Conservation (phyloP, 345 rosid species). For the Geranium brycei region DNA sequence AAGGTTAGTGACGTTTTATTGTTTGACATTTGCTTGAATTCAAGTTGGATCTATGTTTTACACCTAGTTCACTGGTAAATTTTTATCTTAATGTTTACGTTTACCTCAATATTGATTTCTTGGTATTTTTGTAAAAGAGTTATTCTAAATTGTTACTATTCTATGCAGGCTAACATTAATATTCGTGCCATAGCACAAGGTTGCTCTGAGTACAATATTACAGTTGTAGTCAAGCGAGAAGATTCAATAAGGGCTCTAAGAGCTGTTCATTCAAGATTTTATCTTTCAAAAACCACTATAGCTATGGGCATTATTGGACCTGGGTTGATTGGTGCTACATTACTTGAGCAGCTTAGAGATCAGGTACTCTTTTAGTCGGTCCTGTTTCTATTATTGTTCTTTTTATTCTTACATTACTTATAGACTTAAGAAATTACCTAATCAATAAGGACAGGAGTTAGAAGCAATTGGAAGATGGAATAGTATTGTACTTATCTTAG, state of each 20-base stretch:
- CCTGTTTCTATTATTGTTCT: background rate
- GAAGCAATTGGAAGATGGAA: background rate
- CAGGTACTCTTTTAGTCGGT: constrained; percentile 37
- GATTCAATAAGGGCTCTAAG: constrained; percentile 86
- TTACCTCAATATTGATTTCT: background rate
- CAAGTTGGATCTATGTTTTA: background rate
- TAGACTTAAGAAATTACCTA: background rate
- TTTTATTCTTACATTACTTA: background rate
- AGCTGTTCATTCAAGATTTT: constrained; percentile 98
- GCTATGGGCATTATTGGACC: constrained; percentile 95
- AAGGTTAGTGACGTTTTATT: constrained; percentile 39
- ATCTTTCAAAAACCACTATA: constrained; percentile 78
- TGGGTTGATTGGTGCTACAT: constrained; percentile 83
- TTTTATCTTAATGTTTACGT: background rate
- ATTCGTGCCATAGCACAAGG: constrained; percentile 98
- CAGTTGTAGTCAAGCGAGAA: constrained; percentile 79
- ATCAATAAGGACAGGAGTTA: background rate
- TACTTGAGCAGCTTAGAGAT: constrained; percentile 91
- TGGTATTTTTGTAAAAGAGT: background rate
- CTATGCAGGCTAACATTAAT: constrained; percentile 81
- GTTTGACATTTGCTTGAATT: background rate
- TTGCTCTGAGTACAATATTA: constrained; percentile 92
- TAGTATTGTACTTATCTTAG: background rate
- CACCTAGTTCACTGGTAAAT: background rate
- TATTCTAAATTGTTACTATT: too few relatives aligned